phyloP scores from a whole-genome alignment of 2,329 filamentous ascomycete genomes.

The Ilyonectria robusta region DNA sequence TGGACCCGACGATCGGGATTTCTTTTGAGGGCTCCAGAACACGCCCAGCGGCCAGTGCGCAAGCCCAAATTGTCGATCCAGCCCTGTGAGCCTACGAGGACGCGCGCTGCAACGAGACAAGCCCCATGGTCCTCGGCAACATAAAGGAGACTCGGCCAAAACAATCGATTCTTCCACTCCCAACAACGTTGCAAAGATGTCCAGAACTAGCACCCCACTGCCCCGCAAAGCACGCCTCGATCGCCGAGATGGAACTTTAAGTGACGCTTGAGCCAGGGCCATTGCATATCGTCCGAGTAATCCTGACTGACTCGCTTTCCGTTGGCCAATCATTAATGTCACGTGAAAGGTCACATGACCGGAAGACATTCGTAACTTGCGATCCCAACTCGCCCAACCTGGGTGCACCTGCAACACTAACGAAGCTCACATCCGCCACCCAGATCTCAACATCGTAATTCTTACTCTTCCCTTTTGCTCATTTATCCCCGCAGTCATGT shows the following conservation, averaged over 20 bases:
- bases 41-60: constrained; percentile 11
- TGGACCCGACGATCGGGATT: constrained; percentile 32
- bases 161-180: not conserved
- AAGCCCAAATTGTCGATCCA: constrained; percentile 25
- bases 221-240: constrained; percentile 17
- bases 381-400: constrained; percentile 15
- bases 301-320: constrained; percentile 4
- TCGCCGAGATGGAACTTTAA: constrained; percentile 29
- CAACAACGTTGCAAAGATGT: constrained; percentile 6
- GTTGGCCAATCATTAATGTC: not conserved
- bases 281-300: constrained; percentile 6
- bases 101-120: not conserved
- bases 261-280: constrained; percentile 19
- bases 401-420: constrained; percentile 13
- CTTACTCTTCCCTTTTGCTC: not conserved
- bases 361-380: not conserved
- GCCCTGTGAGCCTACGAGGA: constrained; percentile 13
- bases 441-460: not conserved
- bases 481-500: constrained; percentile 43
- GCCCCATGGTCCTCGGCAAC: not conserved
- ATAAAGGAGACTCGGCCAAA: not conserved
- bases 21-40: constrained; percentile 24
- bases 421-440: constrained; percentile 8
- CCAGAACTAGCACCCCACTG: constrained; percentile 11
- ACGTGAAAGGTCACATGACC: constrained; percentile 19